Evolutionary conservation across 2,329 filamentous ascomycete species (phyloP).

Genomic region (Diaporthe sp.): DNA sequence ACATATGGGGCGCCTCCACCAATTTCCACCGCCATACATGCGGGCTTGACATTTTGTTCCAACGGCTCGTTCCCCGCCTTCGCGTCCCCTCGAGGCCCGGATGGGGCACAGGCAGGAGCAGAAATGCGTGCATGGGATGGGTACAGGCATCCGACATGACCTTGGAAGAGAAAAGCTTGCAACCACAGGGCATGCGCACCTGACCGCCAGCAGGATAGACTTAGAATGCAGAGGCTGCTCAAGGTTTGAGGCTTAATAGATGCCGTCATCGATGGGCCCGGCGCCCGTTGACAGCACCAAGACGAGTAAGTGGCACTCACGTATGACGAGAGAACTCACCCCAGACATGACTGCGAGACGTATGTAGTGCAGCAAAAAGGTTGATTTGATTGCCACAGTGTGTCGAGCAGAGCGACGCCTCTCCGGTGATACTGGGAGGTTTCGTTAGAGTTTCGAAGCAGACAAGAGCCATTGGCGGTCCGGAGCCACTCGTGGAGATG

Average conservation of each 20-base stretch:
- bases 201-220: background rate
- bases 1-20: slow-evolving; percentile 30
- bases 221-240: slow-evolving; percentile 21
- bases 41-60: slow-evolving; percentile 11
- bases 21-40: slow-evolving; percentile 26
- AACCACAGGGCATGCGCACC: background rate
- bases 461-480: slow-evolving; percentile 28
- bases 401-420: slow-evolving; percentile 22
- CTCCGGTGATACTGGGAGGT: slow-evolving; percentile 28
- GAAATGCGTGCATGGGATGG: background rate
- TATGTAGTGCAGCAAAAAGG: background rate
- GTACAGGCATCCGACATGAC: slow-evolving; percentile 6
- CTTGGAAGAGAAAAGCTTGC: background rate
- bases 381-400: slow-evolving; percentile 19
- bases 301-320: background rate
- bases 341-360: slow-evolving; percentile 17
- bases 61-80: slow-evolving; percentile 27
- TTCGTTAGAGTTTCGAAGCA: slow-evolving; percentile 39
- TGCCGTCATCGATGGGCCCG: slow-evolving; percentile 17
- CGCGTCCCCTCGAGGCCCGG: background rate
- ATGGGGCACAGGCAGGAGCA: background rate
- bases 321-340: slow-evolving; percentile 2
- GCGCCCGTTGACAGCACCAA: slow-evolving; percentile 3
- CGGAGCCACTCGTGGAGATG: slow-evolving; percentile 33
- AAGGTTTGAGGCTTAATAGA: slow-evolving; percentile 26